Evolutionary conservation across 202 grass and related monocot genomes (phyloP).

Genomic region (Zoysia matrella): DNA sequence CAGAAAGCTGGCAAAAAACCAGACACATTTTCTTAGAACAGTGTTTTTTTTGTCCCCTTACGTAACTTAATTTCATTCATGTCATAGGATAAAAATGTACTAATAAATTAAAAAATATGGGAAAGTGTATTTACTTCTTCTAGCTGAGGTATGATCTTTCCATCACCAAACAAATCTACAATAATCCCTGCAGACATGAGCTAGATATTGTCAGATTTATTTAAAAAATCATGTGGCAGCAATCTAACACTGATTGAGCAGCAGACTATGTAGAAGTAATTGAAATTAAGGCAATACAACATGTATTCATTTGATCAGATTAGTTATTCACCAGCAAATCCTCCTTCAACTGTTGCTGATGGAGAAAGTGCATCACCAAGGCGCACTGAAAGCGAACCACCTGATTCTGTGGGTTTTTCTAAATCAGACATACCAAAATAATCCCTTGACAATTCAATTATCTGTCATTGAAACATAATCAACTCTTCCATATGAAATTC

Average conservation of each 20-base stretch:
- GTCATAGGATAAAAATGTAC: background rate
- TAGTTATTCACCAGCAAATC: conserved; percentile 77
- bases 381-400: conserved; percentile 74
- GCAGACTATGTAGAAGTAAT: background rate
- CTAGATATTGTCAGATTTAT: background rate
- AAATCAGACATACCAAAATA: conserved; percentile 89
- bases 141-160: conserved; percentile 80
- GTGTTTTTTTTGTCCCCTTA: background rate
- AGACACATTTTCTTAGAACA: no score
- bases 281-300: background rate
- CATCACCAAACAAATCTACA: conserved; percentile 91
- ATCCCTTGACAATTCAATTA: conserved; percentile 83
- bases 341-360: conserved; percentile 76
- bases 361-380: conserved; percentile 91
- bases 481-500: conserved; percentile 33
- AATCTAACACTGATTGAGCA: conserved; percentile 14
- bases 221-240: background rate
- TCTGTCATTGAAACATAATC: conserved; percentile 46
- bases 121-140: conserved; percentile 56
- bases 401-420: conserved; percentile 71
- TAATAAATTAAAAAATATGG: conserved; percentile 12
- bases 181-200: conserved; percentile 65
- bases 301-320: conserved; percentile 28
- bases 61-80: background rate
- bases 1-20: background rate